phyloP scores from a whole-genome alignment of 2,329 filamentous ascomycete species.

The Teratosphaeria viscida region DNA sequence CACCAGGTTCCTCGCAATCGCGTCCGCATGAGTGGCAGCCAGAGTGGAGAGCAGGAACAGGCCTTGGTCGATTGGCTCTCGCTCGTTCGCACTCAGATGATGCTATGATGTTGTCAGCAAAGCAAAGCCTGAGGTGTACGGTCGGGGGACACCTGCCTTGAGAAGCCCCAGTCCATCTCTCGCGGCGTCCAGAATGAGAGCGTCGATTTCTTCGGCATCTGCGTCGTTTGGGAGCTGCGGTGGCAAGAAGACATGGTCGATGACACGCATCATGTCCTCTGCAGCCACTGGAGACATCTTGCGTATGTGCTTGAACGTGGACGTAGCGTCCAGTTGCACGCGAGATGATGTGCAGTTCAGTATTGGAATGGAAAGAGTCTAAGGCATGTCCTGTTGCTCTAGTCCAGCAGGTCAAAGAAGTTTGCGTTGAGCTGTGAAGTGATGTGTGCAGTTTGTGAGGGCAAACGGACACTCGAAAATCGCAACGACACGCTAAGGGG shows the following conservation, averaged over 20 bases:
- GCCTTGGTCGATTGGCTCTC: background rate
- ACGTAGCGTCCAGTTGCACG: background rate
- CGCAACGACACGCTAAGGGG: too few relatives aligned
- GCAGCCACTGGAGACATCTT: background rate
- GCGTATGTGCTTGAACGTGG: background rate
- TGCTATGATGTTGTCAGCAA: background rate
- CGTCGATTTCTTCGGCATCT: conserved; percentile 17
- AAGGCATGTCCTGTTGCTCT: too few relatives aligned
- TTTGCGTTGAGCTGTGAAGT: too few relatives aligned
- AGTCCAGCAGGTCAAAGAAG: too few relatives aligned
- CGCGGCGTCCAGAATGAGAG: background rate
- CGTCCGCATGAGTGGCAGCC: conserved; percentile 2
- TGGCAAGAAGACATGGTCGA: conserved; percentile 37
- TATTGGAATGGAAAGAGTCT: too few relatives aligned
- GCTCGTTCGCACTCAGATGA: background rate
- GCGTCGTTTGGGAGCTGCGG: conserved; percentile 28
- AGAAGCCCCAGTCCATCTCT: background rate
- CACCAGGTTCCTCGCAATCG: conserved; percentile 14
- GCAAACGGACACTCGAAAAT: too few relatives aligned
- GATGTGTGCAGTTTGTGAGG: too few relatives aligned
- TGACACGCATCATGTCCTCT: conserved; percentile 4
- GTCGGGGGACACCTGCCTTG: background rate
- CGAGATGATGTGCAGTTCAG: background rate
- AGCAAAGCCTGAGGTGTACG: background rate
- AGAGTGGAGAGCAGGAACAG: background rate